Percentiles rank a stretch among this genome's conserved stretches.
Conservation (phyloP, 2,329 filamentous ascomycete species). For the Botrytis porri region DNA sequence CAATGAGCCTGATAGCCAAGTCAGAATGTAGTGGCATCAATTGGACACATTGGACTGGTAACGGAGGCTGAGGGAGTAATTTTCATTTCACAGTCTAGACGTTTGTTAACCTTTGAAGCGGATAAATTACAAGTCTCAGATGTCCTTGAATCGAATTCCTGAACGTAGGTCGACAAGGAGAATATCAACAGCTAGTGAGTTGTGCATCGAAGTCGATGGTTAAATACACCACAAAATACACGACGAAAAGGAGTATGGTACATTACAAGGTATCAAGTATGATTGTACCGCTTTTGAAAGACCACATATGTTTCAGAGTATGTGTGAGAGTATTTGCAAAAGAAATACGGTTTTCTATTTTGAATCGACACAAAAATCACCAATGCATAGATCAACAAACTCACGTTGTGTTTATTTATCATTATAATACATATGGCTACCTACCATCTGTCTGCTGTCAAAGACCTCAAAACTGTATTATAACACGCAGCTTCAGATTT, state of each 20-base stretch:
- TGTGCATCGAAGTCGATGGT: neutral
- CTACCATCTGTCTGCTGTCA: no score
- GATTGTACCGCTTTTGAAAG: neutral
- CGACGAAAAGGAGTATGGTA: neutral
- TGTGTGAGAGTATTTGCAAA: neutral
- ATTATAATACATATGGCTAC: neutral
- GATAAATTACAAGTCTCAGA: no score
- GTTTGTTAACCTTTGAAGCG: neutral
- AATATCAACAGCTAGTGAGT: neutral
- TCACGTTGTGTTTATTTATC: neutral
- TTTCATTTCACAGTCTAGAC: neutral
- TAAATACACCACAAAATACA: neutral
- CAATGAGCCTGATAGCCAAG: neutral
- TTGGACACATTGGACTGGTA: neutral
- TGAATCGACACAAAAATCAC: neutral
- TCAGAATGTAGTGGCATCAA: neutral
- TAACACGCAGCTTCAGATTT: neutral
- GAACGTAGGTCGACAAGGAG: rapidly evolving
- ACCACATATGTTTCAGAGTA: no score
- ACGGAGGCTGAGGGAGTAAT: no score
- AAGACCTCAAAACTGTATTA: neutral
- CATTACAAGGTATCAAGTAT: neutral
- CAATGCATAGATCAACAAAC: neutral
- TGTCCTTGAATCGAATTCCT: no score
- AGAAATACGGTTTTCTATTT: neutral